These are phyloP conservation scores for Xylaria bambusicola DNA, from an alignment of 495 filamentous ascomycete species.

Conservation along the genomic window DNA sequence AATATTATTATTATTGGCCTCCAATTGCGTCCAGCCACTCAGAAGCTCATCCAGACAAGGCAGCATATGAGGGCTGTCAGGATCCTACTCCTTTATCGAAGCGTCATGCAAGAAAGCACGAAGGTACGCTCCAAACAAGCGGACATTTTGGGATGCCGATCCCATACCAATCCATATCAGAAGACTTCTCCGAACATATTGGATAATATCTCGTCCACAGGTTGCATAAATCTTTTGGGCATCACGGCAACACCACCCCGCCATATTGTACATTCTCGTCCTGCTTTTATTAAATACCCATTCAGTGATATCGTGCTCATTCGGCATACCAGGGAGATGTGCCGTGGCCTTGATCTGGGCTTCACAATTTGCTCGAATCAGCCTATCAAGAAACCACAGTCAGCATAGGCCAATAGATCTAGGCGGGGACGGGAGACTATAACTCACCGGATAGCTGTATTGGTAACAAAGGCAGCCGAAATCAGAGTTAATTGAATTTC, in stretches of 20 bases:
- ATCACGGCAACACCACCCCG: conserved; percentile 6
- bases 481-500: neutral
- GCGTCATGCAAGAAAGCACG: neutral
- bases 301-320: neutral
- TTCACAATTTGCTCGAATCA: conserved; percentile 3
- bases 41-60: conserved; percentile 10
- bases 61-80: neutral
- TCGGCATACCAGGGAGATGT: neutral
- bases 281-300: neutral
- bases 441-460: conserved; percentile 4
- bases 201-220: too few species aligned
- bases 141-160: too few species aligned
- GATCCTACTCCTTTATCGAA: too few species aligned
- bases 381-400: neutral
- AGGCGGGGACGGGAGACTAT: too few species aligned
- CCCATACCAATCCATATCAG: too few species aligned
- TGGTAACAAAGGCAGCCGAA: conserved; percentile 1
- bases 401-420: neutral
- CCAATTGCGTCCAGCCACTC: neutral
- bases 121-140: too few species aligned
- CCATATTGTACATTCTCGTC: neutral
- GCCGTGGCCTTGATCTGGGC: neutral
- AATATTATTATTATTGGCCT: neutral
- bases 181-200: too few species aligned
- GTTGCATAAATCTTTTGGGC: too few species aligned